These are phyloP conservation scores for Goniomonas avonlea DNA, from an alignment of 78 protist genomes.

Conservation along the genomic window DNA sequence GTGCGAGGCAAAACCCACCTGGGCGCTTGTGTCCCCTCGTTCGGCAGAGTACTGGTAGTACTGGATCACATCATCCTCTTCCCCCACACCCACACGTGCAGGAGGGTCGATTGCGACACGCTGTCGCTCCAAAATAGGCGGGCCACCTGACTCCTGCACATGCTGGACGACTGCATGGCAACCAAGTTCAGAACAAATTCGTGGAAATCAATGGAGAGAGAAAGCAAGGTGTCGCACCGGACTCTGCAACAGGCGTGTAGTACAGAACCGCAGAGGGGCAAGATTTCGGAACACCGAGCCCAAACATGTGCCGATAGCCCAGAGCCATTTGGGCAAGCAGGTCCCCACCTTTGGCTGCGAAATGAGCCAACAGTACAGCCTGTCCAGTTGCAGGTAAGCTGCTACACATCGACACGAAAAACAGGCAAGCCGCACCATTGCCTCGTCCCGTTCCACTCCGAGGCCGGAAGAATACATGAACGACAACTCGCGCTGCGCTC, in stretches of 20 bases:
- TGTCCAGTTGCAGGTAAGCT: neutral
- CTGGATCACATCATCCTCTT: constrained; percentile 41
- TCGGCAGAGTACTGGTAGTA: constrained; percentile 56
- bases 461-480: neutral
- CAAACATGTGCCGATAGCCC: constrained; percentile 58
- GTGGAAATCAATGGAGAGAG: neutral
- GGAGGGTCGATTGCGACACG: neutral
- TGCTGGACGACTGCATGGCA: constrained; percentile 29
- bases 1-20: too few relatives aligned
- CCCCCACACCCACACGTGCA: neutral
- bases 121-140: constrained; percentile 25
- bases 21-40: constrained; percentile 47
- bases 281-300: constrained; percentile 48
- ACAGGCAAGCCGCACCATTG: neutral
- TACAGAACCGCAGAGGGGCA: constrained; percentile 46
- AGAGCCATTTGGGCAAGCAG: constrained; percentile 41
- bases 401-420: neutral
- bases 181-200: neutral
- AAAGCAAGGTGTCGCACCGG: neutral
- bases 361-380: constrained; percentile 38
- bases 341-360: constrained; percentile 56
- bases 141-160: constrained; percentile 15
- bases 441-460: neutral
- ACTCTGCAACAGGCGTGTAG: constrained; percentile 46
- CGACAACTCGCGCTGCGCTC: neutral